phyloP scores from a whole-genome alignment of 2,329 filamentous ascomycete genomes.

The Cladosporium sp. region DNA sequence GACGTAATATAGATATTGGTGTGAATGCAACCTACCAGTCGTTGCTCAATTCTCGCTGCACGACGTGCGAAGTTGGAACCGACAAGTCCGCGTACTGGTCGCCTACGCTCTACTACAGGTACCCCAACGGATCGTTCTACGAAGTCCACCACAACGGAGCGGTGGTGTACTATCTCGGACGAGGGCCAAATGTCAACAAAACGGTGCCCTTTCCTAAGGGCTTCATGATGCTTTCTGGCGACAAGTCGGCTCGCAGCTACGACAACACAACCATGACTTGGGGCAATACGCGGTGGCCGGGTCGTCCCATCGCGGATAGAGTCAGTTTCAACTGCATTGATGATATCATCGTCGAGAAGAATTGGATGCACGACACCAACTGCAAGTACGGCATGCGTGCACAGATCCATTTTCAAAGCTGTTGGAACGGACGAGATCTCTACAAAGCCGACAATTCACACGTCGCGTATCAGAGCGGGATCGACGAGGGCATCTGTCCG shows the following conservation, averaged over 20 bases:
- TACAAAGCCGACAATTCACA: constrained; percentile 39
- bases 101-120: constrained; percentile 33
- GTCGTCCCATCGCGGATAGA: constrained; percentile 47
- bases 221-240: constrained; percentile 68
- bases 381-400: constrained; percentile 34
- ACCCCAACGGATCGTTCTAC: constrained; percentile 32
- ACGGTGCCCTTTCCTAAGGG: constrained; percentile 65
- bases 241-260: constrained; percentile 52
- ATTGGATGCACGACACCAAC: constrained; percentile 29
- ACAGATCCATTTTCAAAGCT: constrained; percentile 35
- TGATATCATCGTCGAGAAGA: constrained; percentile 26
- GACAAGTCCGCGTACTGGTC: constrained; percentile 38
- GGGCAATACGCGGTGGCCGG: constrained; percentile 30
- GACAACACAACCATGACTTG: constrained; percentile 34
- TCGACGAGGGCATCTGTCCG: constrained; percentile 41
- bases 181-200: constrained; percentile 48
- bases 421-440: constrained; percentile 35
- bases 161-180: constrained; percentile 66
- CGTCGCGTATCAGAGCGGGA: constrained; percentile 36
- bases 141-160: constrained; percentile 59
- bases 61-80: constrained; percentile 30
- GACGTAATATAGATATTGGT: constrained; percentile 49
- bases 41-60: constrained; percentile 55
- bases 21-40: constrained; percentile 58
- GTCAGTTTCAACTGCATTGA: constrained; percentile 39